These are phyloP conservation scores for Telopea speciosissima DNA, from an alignment of 177 flowering plant species.

Conservation along the genomic window DNA sequence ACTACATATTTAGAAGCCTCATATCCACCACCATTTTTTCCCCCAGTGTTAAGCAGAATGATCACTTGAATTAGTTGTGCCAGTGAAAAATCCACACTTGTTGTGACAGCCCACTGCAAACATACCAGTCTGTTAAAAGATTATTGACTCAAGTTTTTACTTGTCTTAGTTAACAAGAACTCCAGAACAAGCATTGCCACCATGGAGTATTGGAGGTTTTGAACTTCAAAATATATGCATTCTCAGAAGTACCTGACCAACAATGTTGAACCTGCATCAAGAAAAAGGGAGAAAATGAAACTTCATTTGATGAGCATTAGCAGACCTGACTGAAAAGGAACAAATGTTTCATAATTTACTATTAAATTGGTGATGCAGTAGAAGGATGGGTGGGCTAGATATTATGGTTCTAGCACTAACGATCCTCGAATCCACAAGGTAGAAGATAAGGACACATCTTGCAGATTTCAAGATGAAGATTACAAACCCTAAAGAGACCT, in stretches of 20 bases:
- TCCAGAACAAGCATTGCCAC: slow-evolving; percentile 4
- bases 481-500: no score
- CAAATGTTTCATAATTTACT: background rate
- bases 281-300: background rate
- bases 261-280: slow-evolving; percentile 89
- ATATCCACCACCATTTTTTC: slow-evolving; percentile 89
- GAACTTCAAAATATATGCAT: slow-evolving; percentile 9
- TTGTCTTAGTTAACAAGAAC: background rate
- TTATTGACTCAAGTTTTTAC: slow-evolving; percentile 7
- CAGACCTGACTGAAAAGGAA: background rate
- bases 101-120: slow-evolving; percentile 96
- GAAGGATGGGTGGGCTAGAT: no score
- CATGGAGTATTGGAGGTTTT: slow-evolving; percentile 9
- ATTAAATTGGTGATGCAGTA: no score
- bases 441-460: no score
- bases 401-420: no score
- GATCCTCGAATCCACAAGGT: no score
- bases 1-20: slow-evolving; percentile 76
- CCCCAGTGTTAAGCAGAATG: slow-evolving; percentile 87
- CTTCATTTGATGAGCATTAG: slow-evolving; percentile 3
- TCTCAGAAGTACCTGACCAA: slow-evolving; percentile 78
- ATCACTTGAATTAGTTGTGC: slow-evolving; percentile 57
- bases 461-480: no score
- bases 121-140: slow-evolving; percentile 8
- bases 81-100: slow-evolving; percentile 81